A percentile compares a stretch with the other conserved stretches of the same genome.
phyloP scores from a whole-genome alignment of 2,329 filamentous ascomycete genomes.

The Sporothrix pseudoabietina region DNA sequence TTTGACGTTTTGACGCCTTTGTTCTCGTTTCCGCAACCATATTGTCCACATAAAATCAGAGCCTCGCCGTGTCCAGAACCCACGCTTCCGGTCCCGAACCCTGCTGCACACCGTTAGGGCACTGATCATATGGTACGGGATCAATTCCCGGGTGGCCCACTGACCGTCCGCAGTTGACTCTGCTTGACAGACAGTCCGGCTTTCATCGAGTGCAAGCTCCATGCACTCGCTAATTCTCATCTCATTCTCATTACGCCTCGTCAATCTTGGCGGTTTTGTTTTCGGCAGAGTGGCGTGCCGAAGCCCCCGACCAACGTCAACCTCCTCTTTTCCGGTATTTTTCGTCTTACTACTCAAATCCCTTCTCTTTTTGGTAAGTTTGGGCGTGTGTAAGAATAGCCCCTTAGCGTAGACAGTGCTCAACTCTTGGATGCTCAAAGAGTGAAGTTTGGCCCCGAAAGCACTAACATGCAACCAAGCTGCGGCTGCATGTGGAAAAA shows the following conservation, averaged over 20 bases:
- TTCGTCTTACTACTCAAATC: not conserved
- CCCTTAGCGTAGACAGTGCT: not conserved
- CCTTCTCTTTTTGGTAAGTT: not conserved
- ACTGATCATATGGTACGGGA: not conserved
- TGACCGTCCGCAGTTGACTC: not conserved
- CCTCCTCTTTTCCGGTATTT: not conserved
- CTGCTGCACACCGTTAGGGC: not conserved
- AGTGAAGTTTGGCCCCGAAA: not conserved
- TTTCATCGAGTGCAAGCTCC: not conserved
- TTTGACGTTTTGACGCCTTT: not conserved
- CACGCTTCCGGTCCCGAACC: not conserved
- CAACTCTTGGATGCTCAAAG: not conserved
- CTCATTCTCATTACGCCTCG: not conserved
- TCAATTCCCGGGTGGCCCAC: not conserved
- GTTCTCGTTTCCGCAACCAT: not conserved
- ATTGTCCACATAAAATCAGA: no score
- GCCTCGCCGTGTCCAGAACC: not conserved
- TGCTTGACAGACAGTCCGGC: not conserved
- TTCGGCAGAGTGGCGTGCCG: not conserved
- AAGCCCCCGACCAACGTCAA: not conserved
- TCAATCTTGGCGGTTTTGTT: not conserved
- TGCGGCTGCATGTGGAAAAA: slow-evolving; percentile 14
- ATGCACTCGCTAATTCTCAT: not conserved
- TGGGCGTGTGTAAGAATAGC: not conserved
- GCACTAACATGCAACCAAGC: not conserved